These are phyloP conservation scores for Rhododendron griersonianum DNA, from an alignment of 148 eudicot genomes.

Conservation along the genomic window DNA sequence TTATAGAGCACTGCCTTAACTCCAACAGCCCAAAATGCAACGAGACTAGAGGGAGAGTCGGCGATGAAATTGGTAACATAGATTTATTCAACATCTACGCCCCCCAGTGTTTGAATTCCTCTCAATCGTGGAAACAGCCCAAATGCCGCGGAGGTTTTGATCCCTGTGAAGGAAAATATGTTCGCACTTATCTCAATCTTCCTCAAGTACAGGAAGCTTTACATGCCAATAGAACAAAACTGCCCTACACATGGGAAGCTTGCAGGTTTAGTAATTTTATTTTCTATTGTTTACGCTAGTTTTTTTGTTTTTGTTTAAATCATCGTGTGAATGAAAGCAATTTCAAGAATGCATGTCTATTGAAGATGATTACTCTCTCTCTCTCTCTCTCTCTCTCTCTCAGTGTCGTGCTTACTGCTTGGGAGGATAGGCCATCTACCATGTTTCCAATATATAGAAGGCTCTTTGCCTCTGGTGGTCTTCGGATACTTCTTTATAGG, in stretches of 20 bases:
- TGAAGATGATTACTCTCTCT: background rate
- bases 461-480: background rate
- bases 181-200: constrained; percentile 21
- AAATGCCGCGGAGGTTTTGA: constrained; percentile 12
- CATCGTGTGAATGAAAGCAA: background rate
- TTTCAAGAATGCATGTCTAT: background rate
- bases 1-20: constrained; percentile 10
- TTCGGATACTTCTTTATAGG: constrained; percentile 2
- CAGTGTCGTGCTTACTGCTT: constrained; percentile 19
- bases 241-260: constrained; percentile 25
- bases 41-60: background rate
- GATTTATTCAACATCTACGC: constrained; percentile 24
- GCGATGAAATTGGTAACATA: constrained; percentile 16
- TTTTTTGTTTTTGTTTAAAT: background rate
- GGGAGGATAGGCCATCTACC: constrained; percentile 38
- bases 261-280: constrained; percentile 10
- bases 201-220: constrained; percentile 22
- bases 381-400: background rate
- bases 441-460: constrained; percentile 32
- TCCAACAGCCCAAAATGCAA: constrained; percentile 8
- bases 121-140: background rate
- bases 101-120: constrained; percentile 11
- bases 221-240: constrained; percentile 25
- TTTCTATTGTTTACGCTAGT: background rate
- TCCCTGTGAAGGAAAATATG: constrained; percentile 28